Conservation (phyloP, 768 basidiomycete genomes). For the Mycena chlorophos region DNA sequence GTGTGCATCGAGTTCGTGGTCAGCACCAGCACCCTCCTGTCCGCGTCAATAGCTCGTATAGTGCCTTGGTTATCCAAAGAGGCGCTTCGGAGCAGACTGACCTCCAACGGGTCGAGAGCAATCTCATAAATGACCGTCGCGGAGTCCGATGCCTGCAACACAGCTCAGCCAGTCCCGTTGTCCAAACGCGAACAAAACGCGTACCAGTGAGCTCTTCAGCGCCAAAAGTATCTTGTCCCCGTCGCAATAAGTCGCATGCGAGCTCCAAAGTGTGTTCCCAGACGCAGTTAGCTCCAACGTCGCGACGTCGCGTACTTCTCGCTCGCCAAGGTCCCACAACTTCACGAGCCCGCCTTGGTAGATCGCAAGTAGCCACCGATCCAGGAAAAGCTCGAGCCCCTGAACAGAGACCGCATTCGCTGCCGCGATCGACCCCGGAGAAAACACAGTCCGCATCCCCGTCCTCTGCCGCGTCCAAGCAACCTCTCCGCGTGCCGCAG, state of each 20-base stretch:
- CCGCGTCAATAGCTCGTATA: constrained; percentile 14
- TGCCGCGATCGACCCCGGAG: neutral
- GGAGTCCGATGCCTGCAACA: neutral
- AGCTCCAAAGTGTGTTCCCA: constrained; percentile 12
- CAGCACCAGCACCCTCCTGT: constrained; percentile 8
- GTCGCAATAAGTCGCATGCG: constrained; percentile 2
- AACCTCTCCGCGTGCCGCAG: constrained; percentile 5
- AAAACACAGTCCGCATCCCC: neutral
- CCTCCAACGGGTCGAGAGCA: neutral
- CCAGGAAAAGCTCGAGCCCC: constrained; percentile 42
- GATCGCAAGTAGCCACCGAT: constrained; percentile 49
- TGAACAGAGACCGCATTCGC: neutral
- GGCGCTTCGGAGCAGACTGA: neutral
- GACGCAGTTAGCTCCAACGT: constrained; percentile 7
- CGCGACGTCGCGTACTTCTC: constrained; percentile 6
- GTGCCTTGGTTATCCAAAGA: constrained; percentile 12
- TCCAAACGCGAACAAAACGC: neutral
- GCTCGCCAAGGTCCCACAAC: constrained; percentile 40
- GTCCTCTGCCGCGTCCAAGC: constrained; percentile 10
- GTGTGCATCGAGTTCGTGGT: constrained; percentile 9
- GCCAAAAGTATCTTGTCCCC: constrained; percentile 4
- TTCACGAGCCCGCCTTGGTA: constrained; percentile 43
- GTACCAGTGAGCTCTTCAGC: constrained; percentile 7
- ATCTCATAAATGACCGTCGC: constrained; percentile 10
- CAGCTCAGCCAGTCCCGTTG: neutral